Evolutionary conservation across 768 basidiomycete species (phyloP).

Genomic region (Rhizopogon vulgaris): DNA sequence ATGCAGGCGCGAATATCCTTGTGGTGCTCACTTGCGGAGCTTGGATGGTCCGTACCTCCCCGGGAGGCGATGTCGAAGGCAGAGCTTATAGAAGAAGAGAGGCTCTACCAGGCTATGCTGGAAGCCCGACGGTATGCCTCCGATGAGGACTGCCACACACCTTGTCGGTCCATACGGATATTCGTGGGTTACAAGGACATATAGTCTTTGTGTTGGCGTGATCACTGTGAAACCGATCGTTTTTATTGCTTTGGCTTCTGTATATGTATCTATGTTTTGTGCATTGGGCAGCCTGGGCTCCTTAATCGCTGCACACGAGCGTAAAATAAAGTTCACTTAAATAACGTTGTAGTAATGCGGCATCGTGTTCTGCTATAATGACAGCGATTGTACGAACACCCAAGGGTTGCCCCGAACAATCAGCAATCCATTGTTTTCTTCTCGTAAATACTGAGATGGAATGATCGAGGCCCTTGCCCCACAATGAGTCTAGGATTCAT

Average conservation of each 20-base stretch:
- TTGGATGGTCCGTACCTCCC: conserved; percentile 54
- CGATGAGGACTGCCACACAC: conserved; percentile 44
- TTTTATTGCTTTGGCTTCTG: not conserved
- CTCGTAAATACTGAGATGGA: no score
- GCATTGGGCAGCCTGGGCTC: not conserved
- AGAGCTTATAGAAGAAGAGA: conserved; percentile 62
- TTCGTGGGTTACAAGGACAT: conserved; percentile 52
- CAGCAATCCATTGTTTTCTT: no score
- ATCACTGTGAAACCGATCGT: not conserved
- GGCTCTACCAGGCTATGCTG: conserved; percentile 53
- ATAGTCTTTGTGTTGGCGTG: not conserved
- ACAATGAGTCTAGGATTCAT: no score
- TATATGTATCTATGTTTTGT: not conserved
- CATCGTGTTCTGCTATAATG: not conserved
- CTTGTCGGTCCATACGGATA: conserved; percentile 55
- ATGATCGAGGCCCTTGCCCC: no score
- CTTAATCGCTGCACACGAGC: not conserved
- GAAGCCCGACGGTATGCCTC: conserved; percentile 49
- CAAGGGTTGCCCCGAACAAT: no score
- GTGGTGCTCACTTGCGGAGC: conserved; percentile 54
- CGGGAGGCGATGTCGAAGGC: conserved; percentile 63
- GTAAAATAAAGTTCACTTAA: not conserved
- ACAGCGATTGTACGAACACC: not conserved
- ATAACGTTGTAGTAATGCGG: not conserved
- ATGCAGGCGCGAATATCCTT: conserved; percentile 59